Conservation (phyloP, 768 basidiomycete genomes). For the Pulveroboletus sp. region DNA sequence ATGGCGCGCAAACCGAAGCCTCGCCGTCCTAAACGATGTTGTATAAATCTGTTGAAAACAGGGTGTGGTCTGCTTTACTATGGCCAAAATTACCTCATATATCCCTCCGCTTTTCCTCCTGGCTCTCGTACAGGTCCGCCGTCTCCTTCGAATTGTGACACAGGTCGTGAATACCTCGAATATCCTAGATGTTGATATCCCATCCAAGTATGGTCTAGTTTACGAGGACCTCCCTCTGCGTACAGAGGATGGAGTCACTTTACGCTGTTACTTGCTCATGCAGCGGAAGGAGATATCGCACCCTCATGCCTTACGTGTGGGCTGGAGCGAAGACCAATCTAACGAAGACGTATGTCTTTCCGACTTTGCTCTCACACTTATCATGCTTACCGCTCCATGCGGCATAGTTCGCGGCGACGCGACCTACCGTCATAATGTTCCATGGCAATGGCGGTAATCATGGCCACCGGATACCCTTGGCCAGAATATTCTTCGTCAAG, state of each 20-base stretch:
- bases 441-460: constrained; percentile 87
- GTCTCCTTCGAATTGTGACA: neutral
- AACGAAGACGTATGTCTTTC: constrained; percentile 53
- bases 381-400: neutral
- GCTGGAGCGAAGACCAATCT: constrained; percentile 36
- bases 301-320: constrained; percentile 31
- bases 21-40: neutral
- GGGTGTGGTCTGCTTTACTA: constrained; percentile 76
- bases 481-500: constrained; percentile 70
- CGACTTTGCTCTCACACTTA: neutral
- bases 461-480: constrained; percentile 89
- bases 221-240: constrained; percentile 71
- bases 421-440: constrained; percentile 90
- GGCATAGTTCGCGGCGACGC: constrained; percentile 38
- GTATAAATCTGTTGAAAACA: constrained; percentile 22
- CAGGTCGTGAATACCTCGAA: neutral
- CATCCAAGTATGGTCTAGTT: constrained; percentile 62
- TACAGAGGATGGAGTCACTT: constrained; percentile 65
- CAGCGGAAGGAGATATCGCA: constrained; percentile 50
- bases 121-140: constrained; percentile 73
- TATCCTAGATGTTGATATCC: constrained; percentile 60
- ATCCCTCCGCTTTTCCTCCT: constrained; percentile 76
- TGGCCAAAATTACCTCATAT: constrained; percentile 86
- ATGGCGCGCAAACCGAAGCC: neutral
- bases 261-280: constrained; percentile 74